Evolutionary conservation across 108 stramenopile species (phyloP).

Genomic region (Seminavis robusta): DNA sequence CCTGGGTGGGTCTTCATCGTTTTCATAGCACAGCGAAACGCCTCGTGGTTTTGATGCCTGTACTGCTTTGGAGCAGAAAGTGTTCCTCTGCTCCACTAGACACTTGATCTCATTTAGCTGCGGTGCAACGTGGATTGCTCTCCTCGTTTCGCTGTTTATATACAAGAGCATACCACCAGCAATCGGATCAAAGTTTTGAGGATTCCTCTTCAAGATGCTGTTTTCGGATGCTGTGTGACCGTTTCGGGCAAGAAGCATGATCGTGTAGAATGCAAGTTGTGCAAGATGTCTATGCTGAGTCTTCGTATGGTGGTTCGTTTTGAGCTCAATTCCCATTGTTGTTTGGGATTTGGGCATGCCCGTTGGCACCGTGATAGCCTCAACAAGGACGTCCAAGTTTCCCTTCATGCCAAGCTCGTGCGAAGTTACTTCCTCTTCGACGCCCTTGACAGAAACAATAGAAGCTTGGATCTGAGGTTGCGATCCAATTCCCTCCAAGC

Average conservation of each 20-base stretch:
- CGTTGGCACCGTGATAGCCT: constrained; percentile 30
- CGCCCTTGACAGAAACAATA: constrained; percentile 32
- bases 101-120: constrained; percentile 60
- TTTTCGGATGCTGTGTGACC: not conserved
- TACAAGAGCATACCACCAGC: constrained; percentile 72
- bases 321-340: constrained; percentile 75
- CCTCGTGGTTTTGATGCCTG: constrained; percentile 64
- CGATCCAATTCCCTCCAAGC: constrained; percentile 24
- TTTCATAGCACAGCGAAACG: constrained; percentile 46
- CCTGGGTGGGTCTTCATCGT: constrained; percentile 13
- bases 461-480: constrained; percentile 29
- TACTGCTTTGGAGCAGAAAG: constrained; percentile 50
- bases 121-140: constrained; percentile 63
- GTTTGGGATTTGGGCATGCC: constrained; percentile 5
- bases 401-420: constrained; percentile 85
- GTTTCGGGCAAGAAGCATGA: constrained; percentile 62
- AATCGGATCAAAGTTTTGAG: constrained; percentile 25
- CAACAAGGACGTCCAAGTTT: constrained; percentile 70
- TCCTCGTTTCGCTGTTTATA: constrained; percentile 56
- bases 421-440: constrained; percentile 69
- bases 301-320: constrained; percentile 81
- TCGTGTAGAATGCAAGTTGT: constrained; percentile 79
- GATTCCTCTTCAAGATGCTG: not conserved
- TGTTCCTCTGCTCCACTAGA: constrained; percentile 73
- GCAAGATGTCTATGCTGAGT: constrained; percentile 68